These are phyloP conservation scores for Ophiosphaerella narmari DNA, from an alignment of 2,329 filamentous ascomycete species.

Conservation along the genomic window DNA sequence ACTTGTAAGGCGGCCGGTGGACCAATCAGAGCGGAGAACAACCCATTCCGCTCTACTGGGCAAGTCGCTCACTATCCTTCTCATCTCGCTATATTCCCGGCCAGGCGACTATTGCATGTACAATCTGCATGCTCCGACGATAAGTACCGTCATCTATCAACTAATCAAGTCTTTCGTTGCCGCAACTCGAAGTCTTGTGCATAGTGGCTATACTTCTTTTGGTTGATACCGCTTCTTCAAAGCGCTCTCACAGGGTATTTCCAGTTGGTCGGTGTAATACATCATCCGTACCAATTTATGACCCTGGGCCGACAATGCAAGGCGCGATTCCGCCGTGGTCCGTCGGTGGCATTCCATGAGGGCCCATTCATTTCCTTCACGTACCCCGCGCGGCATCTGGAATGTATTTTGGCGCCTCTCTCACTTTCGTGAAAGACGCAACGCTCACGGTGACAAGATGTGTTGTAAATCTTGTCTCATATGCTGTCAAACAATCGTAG, in stretches of 20 bases:
- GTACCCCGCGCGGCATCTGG: background rate
- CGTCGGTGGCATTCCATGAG: background rate
- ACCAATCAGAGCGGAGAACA: constrained; percentile 38
- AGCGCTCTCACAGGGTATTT: constrained; percentile 37
- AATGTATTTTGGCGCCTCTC: background rate
- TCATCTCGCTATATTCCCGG: constrained; percentile 24
- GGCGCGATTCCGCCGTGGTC: background rate
- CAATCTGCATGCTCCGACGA: constrained; percentile 18
- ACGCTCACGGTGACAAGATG: constrained; percentile 6
- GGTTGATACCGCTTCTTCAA: constrained; percentile 25
- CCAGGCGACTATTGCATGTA: constrained; percentile 20
- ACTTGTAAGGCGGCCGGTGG: constrained; percentile 29
- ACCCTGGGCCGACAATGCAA: constrained; percentile 1
- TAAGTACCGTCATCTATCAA: constrained; percentile 17
- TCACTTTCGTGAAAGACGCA: background rate
- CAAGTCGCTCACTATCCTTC: constrained; percentile 22
- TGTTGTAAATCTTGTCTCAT: constrained; percentile 17
- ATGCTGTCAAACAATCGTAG: constrained; percentile 19
- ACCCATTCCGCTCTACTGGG: constrained; percentile 23
- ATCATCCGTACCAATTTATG: constrained; percentile 24
- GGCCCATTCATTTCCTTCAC: constrained; percentile 2
- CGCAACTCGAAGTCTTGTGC: constrained; percentile 17
- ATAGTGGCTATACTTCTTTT: constrained; percentile 21
- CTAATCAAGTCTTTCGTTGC: constrained; percentile 23
- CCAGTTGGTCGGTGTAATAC: constrained; percentile 23